Conservation (phyloP, 2,329 filamentous ascomycete genomes). For the Scopulariopsis brevicaulis region DNA sequence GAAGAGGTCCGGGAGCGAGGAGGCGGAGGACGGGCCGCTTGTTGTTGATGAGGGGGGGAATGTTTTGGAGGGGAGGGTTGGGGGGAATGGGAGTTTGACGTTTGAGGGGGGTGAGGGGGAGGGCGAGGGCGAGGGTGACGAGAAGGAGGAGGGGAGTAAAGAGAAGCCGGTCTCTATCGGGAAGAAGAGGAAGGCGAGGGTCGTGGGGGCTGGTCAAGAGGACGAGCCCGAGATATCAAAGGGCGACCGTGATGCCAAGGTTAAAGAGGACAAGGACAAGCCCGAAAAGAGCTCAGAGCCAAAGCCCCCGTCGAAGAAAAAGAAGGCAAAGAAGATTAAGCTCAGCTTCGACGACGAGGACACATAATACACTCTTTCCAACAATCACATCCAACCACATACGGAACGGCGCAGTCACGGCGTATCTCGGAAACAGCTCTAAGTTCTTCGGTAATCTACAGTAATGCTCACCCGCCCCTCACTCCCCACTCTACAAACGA, state of each 20-base stretch:
- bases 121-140: constrained; percentile 12
- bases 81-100: constrained; percentile 27
- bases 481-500: not conserved
- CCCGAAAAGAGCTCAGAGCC: constrained; percentile 9
- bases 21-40: constrained; percentile 66
- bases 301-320: constrained; percentile 24
- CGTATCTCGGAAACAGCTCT: not conserved
- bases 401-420: not conserved
- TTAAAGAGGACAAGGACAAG: constrained; percentile 3
- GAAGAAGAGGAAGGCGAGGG: constrained; percentile 44
- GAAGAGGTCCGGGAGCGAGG: constrained; percentile 49
- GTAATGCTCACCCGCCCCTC: not conserved
- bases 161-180: constrained; percentile 13
- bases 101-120: constrained; percentile 8
- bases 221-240: not conserved
- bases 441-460: not conserved
- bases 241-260: constrained; percentile 19
- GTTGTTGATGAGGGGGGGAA: constrained; percentile 65
- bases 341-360: constrained; percentile 54
- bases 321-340: constrained; percentile 54
- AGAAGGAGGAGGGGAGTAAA: constrained; percentile 11
- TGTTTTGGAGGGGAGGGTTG: constrained; percentile 38
- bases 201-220: constrained; percentile 18
- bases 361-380: constrained; percentile 17
- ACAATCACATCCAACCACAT: not conserved